phyloP scores from a whole-genome alignment of 768 basidiomycete species.

The Kwoniella mangroviensis region DNA sequence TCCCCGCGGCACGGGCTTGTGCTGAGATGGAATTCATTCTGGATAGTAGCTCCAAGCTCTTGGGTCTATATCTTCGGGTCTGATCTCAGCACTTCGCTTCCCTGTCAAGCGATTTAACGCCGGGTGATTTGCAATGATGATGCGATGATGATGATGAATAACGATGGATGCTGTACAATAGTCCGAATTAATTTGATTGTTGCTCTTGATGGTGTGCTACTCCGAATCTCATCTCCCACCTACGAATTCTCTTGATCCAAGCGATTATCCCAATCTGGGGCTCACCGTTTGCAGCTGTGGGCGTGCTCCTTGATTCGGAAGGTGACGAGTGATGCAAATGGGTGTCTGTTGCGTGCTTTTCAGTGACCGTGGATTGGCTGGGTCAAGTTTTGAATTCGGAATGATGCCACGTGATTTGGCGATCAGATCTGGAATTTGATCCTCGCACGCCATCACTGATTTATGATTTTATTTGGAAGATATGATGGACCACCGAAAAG shows the following conservation, averaged over 20 bases:
- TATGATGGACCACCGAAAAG: neutral
- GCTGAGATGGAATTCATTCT: too few relatives aligned
- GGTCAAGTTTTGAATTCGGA: conserved; percentile 9
- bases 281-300: conserved; percentile 7
- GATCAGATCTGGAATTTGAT: conserved; percentile 12
- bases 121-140: neutral
- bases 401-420: conserved; percentile 16
- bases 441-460: conserved; percentile 18
- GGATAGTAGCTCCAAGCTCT: too few relatives aligned
- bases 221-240: neutral
- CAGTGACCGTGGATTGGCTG: conserved; percentile 9
- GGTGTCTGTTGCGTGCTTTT: conserved; percentile 6
- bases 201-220: conserved; percentile 4
- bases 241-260: neutral
- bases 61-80: too few relatives aligned
- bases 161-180: neutral
- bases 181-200: neutral
- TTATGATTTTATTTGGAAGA: neutral
- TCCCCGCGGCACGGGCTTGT: too few relatives aligned
- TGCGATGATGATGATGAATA: neutral
- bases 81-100: too few relatives aligned
- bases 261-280: neutral
- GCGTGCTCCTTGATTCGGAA: neutral
- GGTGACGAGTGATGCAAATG: neutral
- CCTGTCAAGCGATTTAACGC: too few relatives aligned